These are phyloP conservation scores for Auriscalpium orientale DNA, from an alignment of 768 basidiomycete species.

Conservation along the genomic window DNA sequence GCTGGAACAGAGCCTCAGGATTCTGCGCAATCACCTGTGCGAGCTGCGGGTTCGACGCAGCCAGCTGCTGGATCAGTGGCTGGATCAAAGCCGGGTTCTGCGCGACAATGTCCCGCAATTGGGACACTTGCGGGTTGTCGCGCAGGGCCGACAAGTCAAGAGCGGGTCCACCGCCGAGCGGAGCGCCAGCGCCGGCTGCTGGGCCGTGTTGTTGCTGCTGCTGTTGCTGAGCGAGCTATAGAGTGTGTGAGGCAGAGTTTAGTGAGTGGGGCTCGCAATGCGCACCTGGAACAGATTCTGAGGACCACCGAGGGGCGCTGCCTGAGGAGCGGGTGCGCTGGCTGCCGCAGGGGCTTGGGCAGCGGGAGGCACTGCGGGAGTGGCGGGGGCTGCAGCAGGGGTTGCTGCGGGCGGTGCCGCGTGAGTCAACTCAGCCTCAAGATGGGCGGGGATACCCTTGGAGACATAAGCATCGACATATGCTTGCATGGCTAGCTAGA, in stretches of 20 bases:
- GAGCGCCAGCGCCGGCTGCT: slow-evolving; percentile 28
- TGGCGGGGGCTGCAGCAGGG: slow-evolving; percentile 20
- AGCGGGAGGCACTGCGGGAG: slow-evolving; percentile 28
- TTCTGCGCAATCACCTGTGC: slow-evolving; percentile 61
- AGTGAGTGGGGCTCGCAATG: not conserved
- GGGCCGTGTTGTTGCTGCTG: slow-evolving; percentile 37
- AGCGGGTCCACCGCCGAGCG: slow-evolving; percentile 28
- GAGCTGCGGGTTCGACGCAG: slow-evolving; percentile 63
- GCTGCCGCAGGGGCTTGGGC: slow-evolving; percentile 28
- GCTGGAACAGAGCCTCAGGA: slow-evolving; percentile 58
- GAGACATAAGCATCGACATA: slow-evolving; percentile 6
- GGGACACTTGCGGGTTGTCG: slow-evolving; percentile 57
- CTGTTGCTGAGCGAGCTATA: slow-evolving; percentile 65
- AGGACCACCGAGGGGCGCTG: slow-evolving; percentile 36
- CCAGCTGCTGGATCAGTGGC: slow-evolving; percentile 78
- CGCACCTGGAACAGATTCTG: slow-evolving; percentile 85
- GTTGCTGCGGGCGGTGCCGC: slow-evolving; percentile 25
- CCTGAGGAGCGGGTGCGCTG: slow-evolving; percentile 31
- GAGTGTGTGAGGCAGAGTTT: not conserved
- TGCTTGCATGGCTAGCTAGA: not conserved
- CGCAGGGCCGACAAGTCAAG: slow-evolving; percentile 48
- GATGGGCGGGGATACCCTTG: slow-evolving; percentile 75
- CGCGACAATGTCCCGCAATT: slow-evolving; percentile 62
- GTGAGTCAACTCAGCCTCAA: slow-evolving; percentile 38
- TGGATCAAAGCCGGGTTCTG: slow-evolving; percentile 78